Conservation (phyloP, 305 asterid species). For the Withania somnifera region DNA sequence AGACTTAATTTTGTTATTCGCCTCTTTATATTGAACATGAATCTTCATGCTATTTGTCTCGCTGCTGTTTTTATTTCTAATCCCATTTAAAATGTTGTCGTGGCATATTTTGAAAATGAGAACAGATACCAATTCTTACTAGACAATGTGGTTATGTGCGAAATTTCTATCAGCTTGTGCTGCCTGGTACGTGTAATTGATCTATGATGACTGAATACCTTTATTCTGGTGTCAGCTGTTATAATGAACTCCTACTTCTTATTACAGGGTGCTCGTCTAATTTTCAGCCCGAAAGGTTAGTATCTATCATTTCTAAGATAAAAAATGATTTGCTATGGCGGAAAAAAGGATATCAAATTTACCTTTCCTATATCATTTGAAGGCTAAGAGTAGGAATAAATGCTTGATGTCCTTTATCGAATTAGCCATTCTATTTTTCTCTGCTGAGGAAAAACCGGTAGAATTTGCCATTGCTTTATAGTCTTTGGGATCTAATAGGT, state of each 20-base stretch:
- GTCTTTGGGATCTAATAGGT: not conserved
- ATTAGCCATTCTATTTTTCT: not conserved
- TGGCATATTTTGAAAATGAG: not conserved
- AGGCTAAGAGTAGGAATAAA: not conserved
- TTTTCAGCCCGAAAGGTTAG: constrained; percentile 46
- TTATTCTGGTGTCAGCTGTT: not conserved
- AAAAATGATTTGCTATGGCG: too few species aligned
- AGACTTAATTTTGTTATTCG: not conserved
- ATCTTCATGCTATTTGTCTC: not conserved
- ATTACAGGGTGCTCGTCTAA: constrained; percentile 35
- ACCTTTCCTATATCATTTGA: not conserved
- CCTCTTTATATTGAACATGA: not conserved
- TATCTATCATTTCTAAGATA: constrained; percentile 2
- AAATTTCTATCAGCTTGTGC: constrained; percentile 26
- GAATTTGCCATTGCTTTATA: not conserved
- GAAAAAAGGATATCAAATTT: too few species aligned
- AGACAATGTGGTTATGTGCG: constrained; percentile 30
- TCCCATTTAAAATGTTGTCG: not conserved
- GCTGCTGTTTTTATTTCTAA: not conserved
- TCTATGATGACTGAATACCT: not conserved
- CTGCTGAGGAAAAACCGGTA: not conserved
- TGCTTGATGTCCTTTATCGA: not conserved
- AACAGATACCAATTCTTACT: constrained; percentile 34
- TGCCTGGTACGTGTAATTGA: constrained; percentile 30
- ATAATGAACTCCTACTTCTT: not conserved